A percentile compares a stretch with the other conserved stretches of the same genome.
These are phyloP conservation scores for Fusarium pseudocircinatum DNA, from an alignment of 2,329 filamentous ascomycete species.

Conservation along the genomic window DNA sequence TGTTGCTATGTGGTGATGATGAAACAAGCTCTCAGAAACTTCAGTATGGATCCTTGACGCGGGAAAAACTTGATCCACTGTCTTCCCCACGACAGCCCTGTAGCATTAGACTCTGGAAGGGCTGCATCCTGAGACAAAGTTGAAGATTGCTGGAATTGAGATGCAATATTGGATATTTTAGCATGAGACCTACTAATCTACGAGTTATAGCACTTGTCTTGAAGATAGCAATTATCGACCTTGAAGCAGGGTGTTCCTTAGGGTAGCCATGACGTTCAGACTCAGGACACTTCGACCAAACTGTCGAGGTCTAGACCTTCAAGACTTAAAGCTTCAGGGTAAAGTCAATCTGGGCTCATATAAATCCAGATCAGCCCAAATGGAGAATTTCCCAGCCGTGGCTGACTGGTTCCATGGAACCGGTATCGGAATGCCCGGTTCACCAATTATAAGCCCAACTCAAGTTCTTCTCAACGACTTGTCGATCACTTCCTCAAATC, in stretches of 20 bases:
- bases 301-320: not conserved
- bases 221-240: no score
- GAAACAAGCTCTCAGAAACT: conserved; percentile 8
- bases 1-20: conserved; percentile 21
- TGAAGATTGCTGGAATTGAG: not conserved
- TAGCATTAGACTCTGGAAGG: not conserved
- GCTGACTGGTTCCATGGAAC: not conserved
- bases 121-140: not conserved
- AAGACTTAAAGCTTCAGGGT: not conserved
- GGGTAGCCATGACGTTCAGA: not conserved
- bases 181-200: not conserved
- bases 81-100: conserved; percentile 17
- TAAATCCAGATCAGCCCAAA: not conserved
- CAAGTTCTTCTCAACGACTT: not conserved
- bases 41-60: conserved; percentile 21
- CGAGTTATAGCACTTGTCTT: not conserved
- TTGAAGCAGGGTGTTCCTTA: not conserved
- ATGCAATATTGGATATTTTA: not conserved
- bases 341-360: not conserved
- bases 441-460: not conserved
- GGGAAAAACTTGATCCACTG: conserved; percentile 44
- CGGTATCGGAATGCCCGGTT: conserved; percentile 18
- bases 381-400: not conserved
- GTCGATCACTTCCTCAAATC: conserved; percentile 2
- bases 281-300: not conserved